These are phyloP conservation scores for Coccomyxa sp. DNA, from an alignment of 139 green algal species.

Conservation along the genomic window DNA sequence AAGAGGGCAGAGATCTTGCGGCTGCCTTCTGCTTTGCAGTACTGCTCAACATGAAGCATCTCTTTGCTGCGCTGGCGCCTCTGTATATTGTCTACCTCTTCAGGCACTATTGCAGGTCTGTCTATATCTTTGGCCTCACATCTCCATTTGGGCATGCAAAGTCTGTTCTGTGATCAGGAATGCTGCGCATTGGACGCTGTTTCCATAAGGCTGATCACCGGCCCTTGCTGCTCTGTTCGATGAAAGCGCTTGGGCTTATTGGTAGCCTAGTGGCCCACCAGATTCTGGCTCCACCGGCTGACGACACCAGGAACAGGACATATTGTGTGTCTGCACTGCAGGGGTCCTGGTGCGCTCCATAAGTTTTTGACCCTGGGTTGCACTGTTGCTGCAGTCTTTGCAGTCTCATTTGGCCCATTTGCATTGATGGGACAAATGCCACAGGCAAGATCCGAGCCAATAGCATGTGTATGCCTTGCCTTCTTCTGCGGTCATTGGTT, in stretches of 20 bases:
- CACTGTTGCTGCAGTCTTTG: conserved; percentile 49
- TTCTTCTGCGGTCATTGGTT: too few species aligned
- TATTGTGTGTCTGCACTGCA: conserved; percentile 5
- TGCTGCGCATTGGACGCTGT: too few species aligned
- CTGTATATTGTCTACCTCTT: conserved; percentile 81
- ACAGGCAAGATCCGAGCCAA: conserved; percentile 49
- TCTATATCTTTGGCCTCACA: not conserved
- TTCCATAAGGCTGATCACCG: too few species aligned
- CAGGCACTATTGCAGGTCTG: conserved; percentile 45
- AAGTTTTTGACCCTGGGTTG: conserved; percentile 42
- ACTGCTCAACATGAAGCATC: conserved; percentile 93
- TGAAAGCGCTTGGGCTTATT: not conserved
- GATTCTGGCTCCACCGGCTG: too few species aligned
- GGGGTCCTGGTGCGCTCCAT: conserved; percentile 6
- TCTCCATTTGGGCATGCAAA: not conserved
- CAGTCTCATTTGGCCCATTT: conserved; percentile 70
- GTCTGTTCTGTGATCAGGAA: not conserved
- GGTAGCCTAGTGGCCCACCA: not conserved
- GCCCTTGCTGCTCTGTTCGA: too few species aligned
- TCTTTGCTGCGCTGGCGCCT: conserved; percentile 84
- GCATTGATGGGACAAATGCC: conserved; percentile 48
- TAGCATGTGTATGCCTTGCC: too few species aligned
- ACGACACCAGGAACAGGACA: not conserved
- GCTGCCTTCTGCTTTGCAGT: conserved; percentile 64
- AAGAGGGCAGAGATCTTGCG: conserved; percentile 25